Evolutionary conservation across 208 protist species (phyloP), one percentile per base, ranked within the genome.

Genomic region (Herpetomonas samuelpessoai): DNA sequence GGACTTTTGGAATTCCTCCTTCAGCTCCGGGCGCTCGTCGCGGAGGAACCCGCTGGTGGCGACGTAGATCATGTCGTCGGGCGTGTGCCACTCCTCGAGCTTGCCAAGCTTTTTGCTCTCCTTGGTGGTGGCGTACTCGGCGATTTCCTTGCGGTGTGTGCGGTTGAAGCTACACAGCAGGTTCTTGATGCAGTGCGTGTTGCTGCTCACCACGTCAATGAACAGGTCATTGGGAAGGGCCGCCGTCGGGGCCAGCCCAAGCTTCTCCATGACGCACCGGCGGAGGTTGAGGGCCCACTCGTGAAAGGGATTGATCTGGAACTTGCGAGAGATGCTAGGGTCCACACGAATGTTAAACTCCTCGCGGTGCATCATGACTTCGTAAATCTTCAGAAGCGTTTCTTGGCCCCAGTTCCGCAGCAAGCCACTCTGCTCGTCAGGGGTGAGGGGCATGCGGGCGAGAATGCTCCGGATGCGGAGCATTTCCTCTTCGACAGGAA

Each of bases 131-230:
- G 69, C 83, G 68, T 87, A 86, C 46, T 76, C 68, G 7, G 84
- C 61, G 2, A 91, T 74, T 50, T 86, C 83, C 4, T 74, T 51
- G 22, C 68, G 67, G 68, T 92, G 81, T 72, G 81, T 90, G 53
- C 84, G 85, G 51, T 80, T 70, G 59, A 95, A 95, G 62, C 69
- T 71, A 48, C 73, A 88, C 19, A 96, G 76, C 44, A 93, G 70
- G 62, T 96, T 96, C 55, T 92, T 92, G 56, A 93, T 88, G 71
- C 85, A 92, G 74, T 96, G 90, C n/a, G 85, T 93, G 67, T 96
- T 96, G 71, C 85, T 93, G 71, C 85, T 93, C 19, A 96, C 68
- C 9, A 96, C 74, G 65, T 96, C 86, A 45, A 96, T 85, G 68
- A 62, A 79, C 29, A 95, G 49, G 67, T 89, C 82, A 27, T 90